Evolutionary conservation across 495 filamentous ascomycete genomes (phyloP), one percentile per base, ranked within the genome.

Genomic region (Penicillium desertorum): DNA sequence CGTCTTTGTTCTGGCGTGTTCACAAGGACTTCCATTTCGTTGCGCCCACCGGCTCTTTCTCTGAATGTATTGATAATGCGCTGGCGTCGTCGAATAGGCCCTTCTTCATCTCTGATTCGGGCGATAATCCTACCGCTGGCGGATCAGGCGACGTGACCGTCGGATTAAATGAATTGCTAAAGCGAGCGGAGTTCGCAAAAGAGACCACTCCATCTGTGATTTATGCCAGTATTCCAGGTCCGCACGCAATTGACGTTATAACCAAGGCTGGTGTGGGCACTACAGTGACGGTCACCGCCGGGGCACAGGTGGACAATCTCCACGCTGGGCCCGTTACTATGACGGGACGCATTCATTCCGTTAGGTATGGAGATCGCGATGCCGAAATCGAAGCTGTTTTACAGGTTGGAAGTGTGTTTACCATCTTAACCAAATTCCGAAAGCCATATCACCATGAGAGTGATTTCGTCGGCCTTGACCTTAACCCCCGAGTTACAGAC

Each of bases 41-140:
- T 7, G 82, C 80, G 0, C 80, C 81, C 1, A 80, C 79, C 1
- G 82, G 80, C 0, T 75, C 78, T 0, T 77, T 83, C 25, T 52
- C 56, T 1, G 71, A 81, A 49, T 85, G 81, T 42, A 61, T 85
- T 0, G 74, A 82, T 48, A 51, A 64, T 0, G 82, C 80, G 1
- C 59, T 83, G 17, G 51, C 61, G 37, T 79, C 81, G 1, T 52
- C 58, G 4, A 59, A 64, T n/a, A 75, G 75, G 9, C 82, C 82
- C 0, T 85, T 76, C 59, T 85, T 83, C 61, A 79, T 85, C 44
- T 83, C 81, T 0, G 82, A 85, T 62, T 83, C 80, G 0, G 82
- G 81, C 0, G 81, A 83, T 59, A 83, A 83, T 39, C 82, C 79
- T 4, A 85, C 81, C 0, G 82, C 81, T 2, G 82, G 82, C 10